Evolutionary conservation across 371 early-diverging fungal genomes (phyloP), one percentile per base, ranked within the genome.

Genomic region (Lichtheimia ramosa): DNA sequence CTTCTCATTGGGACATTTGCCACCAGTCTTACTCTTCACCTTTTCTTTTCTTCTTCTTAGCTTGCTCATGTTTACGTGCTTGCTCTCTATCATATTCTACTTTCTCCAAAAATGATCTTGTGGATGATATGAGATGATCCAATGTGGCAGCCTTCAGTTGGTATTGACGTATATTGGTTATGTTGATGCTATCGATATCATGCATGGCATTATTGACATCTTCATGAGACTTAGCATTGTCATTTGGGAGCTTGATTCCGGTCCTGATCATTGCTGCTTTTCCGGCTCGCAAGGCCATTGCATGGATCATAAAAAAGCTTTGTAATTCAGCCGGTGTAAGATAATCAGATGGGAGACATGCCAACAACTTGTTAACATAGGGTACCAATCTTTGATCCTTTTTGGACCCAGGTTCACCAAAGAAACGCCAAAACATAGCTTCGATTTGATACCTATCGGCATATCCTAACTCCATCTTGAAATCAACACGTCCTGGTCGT

Each of bases 401-500:
- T 34, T 34, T 34, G 8, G 34, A 34, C 2, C 34, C 34, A 34
- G 34, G 34, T 15, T 51, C 20, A 4, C 70, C 70, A 59, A 73
- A 70, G 51, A 83, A 80, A 34, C 78, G 72, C 64, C 74, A 68
- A 65, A 81, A 81, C 70, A 79, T 71, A n/a, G 73, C 70, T 46
- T 78, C 64, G 20, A 89, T 83, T 75, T 96, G 94, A 49, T 77
- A 64, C 14, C 71, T 63, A 6, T 86, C 85, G 0, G 89, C 91
- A 53, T 90, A 83, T 41, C 89, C 95, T 58, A 99, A 77, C 49
- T 84, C 78, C n/a, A 87, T 81, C 60, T 90, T 88, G 50, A 91
- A 68, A 62, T 99, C 99, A 12, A 98, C 90, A 21, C 99, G 87
- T 0, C 99, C 99, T 2, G 98, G 98, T 16, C 99, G 88, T 51